These are phyloP conservation scores for Ceratobasidium sp. DNA, from an alignment of 1,284 basidiomycete species.

Conservation along the genomic window DNA sequence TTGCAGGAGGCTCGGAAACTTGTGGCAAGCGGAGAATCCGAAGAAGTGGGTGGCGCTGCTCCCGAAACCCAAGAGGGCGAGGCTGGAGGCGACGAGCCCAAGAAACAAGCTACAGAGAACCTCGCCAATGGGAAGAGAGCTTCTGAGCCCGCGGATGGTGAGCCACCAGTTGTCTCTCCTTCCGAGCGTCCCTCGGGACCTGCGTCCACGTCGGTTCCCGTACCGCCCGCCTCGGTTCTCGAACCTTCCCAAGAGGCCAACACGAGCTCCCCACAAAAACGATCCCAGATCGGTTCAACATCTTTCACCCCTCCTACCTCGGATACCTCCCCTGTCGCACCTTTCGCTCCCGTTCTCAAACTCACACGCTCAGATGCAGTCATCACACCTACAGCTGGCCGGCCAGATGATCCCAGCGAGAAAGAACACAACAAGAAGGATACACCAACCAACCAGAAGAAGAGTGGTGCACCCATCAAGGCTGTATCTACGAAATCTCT, in stretches of 20 bases:
- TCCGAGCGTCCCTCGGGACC: neutral
- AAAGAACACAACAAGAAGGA: constrained; percentile 1
- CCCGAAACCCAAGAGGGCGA: neutral
- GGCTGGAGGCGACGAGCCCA: neutral
- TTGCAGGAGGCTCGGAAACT: constrained; percentile 26
- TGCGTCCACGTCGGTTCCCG: neutral
- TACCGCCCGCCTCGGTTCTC: neutral
- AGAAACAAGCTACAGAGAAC: neutral
- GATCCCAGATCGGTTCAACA: neutral
- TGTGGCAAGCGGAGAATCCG: neutral
- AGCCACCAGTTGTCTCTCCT: neutral
- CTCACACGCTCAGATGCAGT: constrained; percentile 28
- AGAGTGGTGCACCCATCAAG: neutral
- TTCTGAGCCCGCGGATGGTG: neutral
- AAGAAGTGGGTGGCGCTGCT: neutral
- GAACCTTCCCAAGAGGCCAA: neutral
- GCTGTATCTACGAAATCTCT: neutral
- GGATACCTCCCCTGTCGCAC: neutral
- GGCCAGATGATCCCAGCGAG: neutral
- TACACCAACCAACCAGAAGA: neutral
- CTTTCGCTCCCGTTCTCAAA: constrained; percentile 14
- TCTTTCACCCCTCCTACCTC: neutral
- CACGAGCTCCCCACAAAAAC: neutral
- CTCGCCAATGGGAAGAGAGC: too few species aligned
- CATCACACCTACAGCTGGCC: constrained; percentile 8